Evolutionary conservation across 371 early-diverging fungal genomes (phyloP).

Genomic region (Mucor circinelloides): DNA sequence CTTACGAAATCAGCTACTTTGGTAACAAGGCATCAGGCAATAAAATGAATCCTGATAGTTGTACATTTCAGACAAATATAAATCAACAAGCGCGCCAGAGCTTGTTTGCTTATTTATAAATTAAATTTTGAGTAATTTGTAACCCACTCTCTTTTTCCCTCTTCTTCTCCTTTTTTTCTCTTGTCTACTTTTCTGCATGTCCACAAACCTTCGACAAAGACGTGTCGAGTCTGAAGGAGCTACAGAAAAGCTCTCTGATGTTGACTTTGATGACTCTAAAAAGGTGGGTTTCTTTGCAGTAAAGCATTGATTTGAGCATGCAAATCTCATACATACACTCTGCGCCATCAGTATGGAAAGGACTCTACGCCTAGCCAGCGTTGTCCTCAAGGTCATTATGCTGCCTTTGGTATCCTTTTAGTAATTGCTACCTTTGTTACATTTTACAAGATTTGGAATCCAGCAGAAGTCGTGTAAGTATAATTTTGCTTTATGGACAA

Average conservation of each 20-base stretch:
- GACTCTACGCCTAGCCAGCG: slow-evolving; percentile 9
- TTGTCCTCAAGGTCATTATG: not conserved
- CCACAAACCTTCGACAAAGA: slow-evolving; percentile 23
- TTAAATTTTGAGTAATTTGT: not conserved
- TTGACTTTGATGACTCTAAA: slow-evolving; percentile 29
- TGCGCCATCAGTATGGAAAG: slow-evolving; percentile 3
- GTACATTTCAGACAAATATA: not conserved
- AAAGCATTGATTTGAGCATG: not conserved
- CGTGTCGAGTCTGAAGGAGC: slow-evolving; percentile 19
- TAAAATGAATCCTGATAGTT: no score
- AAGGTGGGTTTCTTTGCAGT: slow-evolving; percentile 7
- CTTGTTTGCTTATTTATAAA: not conserved
- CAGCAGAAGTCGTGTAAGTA: slow-evolving; percentile 18
- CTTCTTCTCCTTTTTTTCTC: not conserved
- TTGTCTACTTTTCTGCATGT: slow-evolving; percentile 4
- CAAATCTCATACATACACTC: not conserved
- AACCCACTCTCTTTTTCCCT: not conserved
- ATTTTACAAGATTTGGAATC: slow-evolving; percentile 21
- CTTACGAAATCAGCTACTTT: not conserved
- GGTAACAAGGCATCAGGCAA: not conserved
- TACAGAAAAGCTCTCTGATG: slow-evolving; percentile 9
- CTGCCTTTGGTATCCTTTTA: not conserved
- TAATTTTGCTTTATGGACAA: not conserved
- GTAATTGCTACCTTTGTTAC: slow-evolving; percentile 6
- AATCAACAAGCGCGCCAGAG: not conserved